A percentile compares a stretch with the other conserved stretches of the same genome.
Evolutionary conservation across 352 stramenopile genomes (phyloP).

Genomic region (Pythium rishiriense): DNA sequence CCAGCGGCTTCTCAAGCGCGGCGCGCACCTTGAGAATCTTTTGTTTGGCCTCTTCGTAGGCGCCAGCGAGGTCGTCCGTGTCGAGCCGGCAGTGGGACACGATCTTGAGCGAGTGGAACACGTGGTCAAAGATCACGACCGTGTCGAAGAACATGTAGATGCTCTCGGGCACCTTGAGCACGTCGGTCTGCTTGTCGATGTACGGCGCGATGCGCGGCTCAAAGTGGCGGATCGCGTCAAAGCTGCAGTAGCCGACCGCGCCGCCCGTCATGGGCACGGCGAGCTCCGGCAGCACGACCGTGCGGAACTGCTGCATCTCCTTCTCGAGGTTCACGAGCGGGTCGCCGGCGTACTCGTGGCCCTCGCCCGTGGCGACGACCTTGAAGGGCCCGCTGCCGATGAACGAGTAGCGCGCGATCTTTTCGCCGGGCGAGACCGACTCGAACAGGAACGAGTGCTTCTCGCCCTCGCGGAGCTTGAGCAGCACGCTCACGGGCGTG

Average conservation of each 20-base stretch:
- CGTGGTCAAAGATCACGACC: conserved; percentile 89
- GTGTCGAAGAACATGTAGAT: conserved; percentile 92
- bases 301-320: conserved; percentile 77
- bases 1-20: conserved; percentile 62
- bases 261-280: conserved; percentile 84
- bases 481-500: conserved; percentile 86
- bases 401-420: conserved; percentile 89
- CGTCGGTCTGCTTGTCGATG: conserved; percentile 73
- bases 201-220: conserved; percentile 81
- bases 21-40: conserved; percentile 73
- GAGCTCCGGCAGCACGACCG: conserved; percentile 70
- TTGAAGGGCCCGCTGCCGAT: conserved; percentile 85
- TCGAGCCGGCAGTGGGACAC: conserved; percentile 81
- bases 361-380: conserved; percentile 66
- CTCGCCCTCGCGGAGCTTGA: conserved; percentile 80
- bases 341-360: conserved; percentile 60
- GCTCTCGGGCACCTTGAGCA: conserved; percentile 83
- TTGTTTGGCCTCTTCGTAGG: conserved; percentile 69
- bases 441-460: conserved; percentile 88
- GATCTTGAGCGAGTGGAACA: conserved; percentile 90
- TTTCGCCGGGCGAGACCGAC: conserved; percentile 81
- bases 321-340: conserved; percentile 76
- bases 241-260: conserved; percentile 87
- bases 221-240: conserved; percentile 89
- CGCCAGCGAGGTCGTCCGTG: conserved; percentile 55